These are phyloP conservation scores for Cladophialophora chaetospira DNA, from an alignment of 2,329 filamentous ascomycete genomes.

Conservation along the genomic window DNA sequence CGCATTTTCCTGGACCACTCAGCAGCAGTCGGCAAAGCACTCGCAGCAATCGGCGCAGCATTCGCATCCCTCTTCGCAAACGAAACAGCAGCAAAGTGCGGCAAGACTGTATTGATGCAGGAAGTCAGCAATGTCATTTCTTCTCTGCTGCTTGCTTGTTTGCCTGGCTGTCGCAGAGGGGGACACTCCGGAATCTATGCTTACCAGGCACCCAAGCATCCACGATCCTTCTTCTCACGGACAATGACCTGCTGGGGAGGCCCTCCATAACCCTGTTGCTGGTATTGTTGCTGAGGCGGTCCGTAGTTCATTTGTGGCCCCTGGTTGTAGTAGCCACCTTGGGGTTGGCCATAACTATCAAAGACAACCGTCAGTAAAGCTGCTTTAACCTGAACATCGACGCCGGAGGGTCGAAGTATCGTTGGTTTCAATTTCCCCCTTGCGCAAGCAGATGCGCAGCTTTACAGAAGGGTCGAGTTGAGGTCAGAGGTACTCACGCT, in stretches of 20 bases:
- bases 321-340: constrained; percentile 21
- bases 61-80: constrained; percentile 65
- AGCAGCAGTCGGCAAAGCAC: constrained; percentile 39
- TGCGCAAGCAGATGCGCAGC: not conserved
- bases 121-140: not conserved
- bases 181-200: too few species aligned
- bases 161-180: too few species aligned
- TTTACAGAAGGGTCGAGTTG: not conserved
- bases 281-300: constrained; percentile 55
- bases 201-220: constrained; percentile 56
- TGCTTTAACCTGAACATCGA: not conserved
- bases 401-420: not conserved
- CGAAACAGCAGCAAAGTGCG: constrained; percentile 63
- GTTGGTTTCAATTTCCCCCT: too few species aligned
- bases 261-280: too few species aligned
- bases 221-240: constrained; percentile 52
- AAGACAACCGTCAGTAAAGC: not conserved
- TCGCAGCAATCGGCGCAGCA: constrained; percentile 65
- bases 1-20: constrained; percentile 7
- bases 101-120: constrained; percentile 48
- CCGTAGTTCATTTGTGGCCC: constrained; percentile 40
- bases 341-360: constrained; percentile 15
- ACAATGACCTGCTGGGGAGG: constrained; percentile 34
- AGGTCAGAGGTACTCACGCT: constrained; percentile 20
- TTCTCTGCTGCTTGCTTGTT: not conserved